phyloP scores from a whole-genome alignment of 2,329 filamentous ascomycete species.

The Aspergillus pseudoterreus region DNA sequence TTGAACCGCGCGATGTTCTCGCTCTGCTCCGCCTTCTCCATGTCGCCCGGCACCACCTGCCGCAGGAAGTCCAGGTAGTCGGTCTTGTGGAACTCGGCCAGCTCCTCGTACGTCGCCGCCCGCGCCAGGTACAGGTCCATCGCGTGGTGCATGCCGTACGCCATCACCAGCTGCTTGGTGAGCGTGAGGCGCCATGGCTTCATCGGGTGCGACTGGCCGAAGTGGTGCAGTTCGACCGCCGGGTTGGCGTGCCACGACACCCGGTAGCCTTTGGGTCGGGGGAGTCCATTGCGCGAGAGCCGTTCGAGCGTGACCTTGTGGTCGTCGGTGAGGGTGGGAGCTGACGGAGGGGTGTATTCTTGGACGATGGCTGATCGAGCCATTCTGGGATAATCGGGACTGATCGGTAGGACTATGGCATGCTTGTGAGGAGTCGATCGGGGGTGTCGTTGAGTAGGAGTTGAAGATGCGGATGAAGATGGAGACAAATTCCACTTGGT shows the following conservation, averaged over 20 bases:
- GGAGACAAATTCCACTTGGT: not conserved
- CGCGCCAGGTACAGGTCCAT: constrained; percentile 93
- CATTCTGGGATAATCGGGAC: constrained; percentile 23
- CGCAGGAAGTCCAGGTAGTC: constrained; percentile 90
- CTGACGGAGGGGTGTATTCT: constrained; percentile 45
- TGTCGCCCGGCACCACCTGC: constrained; percentile 66
- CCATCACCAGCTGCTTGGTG: constrained; percentile 89
- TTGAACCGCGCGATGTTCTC: constrained; percentile 66
- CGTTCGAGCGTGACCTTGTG: constrained; percentile 52
- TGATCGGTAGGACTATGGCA: not conserved
- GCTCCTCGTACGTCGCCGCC: constrained; percentile 79
- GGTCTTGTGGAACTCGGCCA: constrained; percentile 78
- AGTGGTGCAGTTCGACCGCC: constrained; percentile 93
- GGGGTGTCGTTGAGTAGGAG: constrained; percentile 9
- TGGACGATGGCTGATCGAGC: constrained; percentile 46
- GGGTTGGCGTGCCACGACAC: constrained; percentile 97
- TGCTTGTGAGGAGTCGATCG: not conserved
- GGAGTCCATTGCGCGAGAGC: constrained; percentile 62
- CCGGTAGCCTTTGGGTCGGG: constrained; percentile 76
- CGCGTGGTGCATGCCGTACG: constrained; percentile 91
- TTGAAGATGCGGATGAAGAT: constrained; percentile 4
- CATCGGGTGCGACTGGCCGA: constrained; percentile 96
- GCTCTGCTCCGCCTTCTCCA: constrained; percentile 61
- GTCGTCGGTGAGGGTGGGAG: constrained; percentile 46
- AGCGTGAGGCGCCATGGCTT: constrained; percentile 96